Conservation (phyloP, 2,329 filamentous ascomycete species). For the Aciculosporium take region DNA sequence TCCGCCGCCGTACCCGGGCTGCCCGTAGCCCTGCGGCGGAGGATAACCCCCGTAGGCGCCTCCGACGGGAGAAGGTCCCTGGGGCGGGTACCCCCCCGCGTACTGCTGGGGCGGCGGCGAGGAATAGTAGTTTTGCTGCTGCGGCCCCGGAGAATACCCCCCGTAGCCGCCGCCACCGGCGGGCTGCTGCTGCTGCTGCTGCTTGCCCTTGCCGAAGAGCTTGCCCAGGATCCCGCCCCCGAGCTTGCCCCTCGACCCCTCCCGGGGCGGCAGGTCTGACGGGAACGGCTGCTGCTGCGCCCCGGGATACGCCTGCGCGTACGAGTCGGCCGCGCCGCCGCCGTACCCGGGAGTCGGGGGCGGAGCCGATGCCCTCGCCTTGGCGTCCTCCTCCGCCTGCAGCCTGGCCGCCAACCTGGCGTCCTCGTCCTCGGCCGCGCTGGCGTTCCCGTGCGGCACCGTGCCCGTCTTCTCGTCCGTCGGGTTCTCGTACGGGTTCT, state of each 20-base stretch:
- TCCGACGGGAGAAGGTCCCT: constrained; percentile 4
- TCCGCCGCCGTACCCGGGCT: constrained; percentile 16
- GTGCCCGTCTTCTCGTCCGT: constrained; percentile 6
- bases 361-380: constrained; percentile 25
- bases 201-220: constrained; percentile 31
- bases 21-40: constrained; percentile 10
- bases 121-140: not conserved
- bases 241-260: constrained; percentile 20
- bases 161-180: constrained; percentile 10
- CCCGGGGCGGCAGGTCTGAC: constrained; percentile 29
- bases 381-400: constrained; percentile 71
- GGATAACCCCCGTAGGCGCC: constrained; percentile 4
- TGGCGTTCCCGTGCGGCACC: constrained; percentile 12
- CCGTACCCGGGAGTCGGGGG: constrained; percentile 22
- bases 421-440: constrained; percentile 46
- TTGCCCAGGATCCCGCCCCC: constrained; percentile 36
- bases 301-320: constrained; percentile 10
- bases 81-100: constrained; percentile 5
- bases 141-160: not conserved
- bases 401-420: constrained; percentile 60
- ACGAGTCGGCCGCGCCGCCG: constrained; percentile 15
- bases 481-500: constrained; percentile 51
- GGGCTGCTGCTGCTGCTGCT: constrained; percentile 17
- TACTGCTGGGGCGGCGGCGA: constrained; percentile 2
- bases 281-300: constrained; percentile 14